Conservation (phyloP, 225 moss, liverwort and hornwort genomes). For the Ulota crispa region DNA sequence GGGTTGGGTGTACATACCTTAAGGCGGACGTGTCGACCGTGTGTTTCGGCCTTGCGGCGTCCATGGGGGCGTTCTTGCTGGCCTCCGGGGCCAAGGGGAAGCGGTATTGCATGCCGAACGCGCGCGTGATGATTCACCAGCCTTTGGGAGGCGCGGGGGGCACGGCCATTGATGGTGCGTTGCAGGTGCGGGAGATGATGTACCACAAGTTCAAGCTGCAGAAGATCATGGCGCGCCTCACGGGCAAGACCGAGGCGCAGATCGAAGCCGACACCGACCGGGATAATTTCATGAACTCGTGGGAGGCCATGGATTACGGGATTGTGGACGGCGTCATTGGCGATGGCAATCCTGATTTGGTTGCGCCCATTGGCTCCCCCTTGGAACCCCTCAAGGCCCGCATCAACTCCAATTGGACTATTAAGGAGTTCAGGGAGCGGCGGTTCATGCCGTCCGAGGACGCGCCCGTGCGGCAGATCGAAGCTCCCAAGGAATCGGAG, state of each 20-base stretch:
- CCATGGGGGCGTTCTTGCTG: slow-evolving; percentile 94
- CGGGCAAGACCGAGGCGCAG: slow-evolving; percentile 82
- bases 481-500: slow-evolving; percentile 36
- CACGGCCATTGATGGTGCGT: slow-evolving; percentile 83
- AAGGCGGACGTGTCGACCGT: slow-evolving; percentile 93
- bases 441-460: slow-evolving; percentile 75
- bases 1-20: no score
- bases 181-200: slow-evolving; percentile 99
- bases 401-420: slow-evolving; percentile 83
- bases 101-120: slow-evolving; percentile 97
- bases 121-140: slow-evolving; percentile 97
- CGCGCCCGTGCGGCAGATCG: slow-evolving; percentile 35
- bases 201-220: slow-evolving; percentile 88
- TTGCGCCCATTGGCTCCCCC: slow-evolving; percentile 77
- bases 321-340: slow-evolving; percentile 85
- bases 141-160: slow-evolving; percentile 91
- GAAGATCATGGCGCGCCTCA: slow-evolving; percentile 93
- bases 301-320: slow-evolving; percentile 91
- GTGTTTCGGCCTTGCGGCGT: slow-evolving; percentile 92
- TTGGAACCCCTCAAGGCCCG: slow-evolving; percentile 77
- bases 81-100: slow-evolving; percentile 90
- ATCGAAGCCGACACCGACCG: slow-evolving; percentile 88
- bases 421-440: slow-evolving; percentile 87
- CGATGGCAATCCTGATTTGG: slow-evolving; percentile 83
- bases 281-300: slow-evolving; percentile 89